These are phyloP conservation scores for Alternaria tenuissima DNA, from an alignment of 2,329 filamentous ascomycete genomes.

Conservation along the genomic window DNA sequence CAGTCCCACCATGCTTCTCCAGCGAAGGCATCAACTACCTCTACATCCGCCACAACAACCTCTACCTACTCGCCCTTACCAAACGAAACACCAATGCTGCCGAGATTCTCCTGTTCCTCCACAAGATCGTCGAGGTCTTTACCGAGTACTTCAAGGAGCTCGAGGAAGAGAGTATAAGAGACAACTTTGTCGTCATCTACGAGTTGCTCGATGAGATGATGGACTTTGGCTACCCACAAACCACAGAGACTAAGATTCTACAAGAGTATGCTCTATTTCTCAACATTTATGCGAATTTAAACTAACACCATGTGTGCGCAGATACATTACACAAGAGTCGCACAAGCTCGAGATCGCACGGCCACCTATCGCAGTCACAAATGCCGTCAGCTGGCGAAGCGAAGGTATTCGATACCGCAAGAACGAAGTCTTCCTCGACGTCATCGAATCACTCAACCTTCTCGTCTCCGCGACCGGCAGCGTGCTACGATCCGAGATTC, in stretches of 20 bases:
- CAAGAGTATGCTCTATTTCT: conserved; percentile 70
- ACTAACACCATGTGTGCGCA: conserved; percentile 34
- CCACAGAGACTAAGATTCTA: conserved; percentile 96
- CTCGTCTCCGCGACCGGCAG: conserved; percentile 94
- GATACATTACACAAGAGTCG: conserved; percentile 97
- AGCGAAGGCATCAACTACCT: conserved; percentile 99
- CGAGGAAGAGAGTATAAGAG: conserved; percentile 97
- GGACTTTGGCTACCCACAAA: conserved; percentile 99
- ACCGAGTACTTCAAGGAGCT: conserved; percentile 99
- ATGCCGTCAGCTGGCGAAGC: conserved; percentile 96
- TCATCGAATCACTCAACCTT: conserved; percentile 95
- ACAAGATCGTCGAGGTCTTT: conserved; percentile 98
- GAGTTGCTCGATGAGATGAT: conserved; percentile 99
- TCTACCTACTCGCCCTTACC: conserved; percentile 95
- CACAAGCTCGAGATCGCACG: conserved; percentile 97
- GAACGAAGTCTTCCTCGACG: conserved; percentile 98
- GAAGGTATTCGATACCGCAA: conserved; percentile 98
- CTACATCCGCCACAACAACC: conserved; percentile 99
- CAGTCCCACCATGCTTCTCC: conserved; percentile 96
- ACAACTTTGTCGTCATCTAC: conserved; percentile 99
- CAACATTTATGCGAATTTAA: accelerated
- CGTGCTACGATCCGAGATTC: conserved; percentile 92
- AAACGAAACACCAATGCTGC: conserved; percentile 99
- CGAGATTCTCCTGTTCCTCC: conserved; percentile 96
- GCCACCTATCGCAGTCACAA: conserved; percentile 96